Evolutionary conservation across 345 rosid genomes (phyloP).

Genomic region (Excoecaria cochinchinensis): DNA sequence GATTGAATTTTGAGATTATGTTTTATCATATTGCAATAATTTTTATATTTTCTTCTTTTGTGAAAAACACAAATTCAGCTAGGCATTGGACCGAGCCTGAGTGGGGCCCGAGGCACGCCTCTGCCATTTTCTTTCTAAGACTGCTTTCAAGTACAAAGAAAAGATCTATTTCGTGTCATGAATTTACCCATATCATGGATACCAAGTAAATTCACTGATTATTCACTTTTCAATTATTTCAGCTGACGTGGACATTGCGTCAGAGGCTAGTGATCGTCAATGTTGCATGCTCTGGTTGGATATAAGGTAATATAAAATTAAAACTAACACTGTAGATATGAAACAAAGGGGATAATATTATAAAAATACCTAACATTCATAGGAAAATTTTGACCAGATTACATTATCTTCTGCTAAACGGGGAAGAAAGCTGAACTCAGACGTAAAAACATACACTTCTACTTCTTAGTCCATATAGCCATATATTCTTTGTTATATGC

Average conservation of each 20-base stretch:
- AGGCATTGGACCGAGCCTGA: not conserved
- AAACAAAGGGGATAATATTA: not conserved
- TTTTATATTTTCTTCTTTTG: not conserved
- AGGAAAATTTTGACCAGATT: slow-evolving; percentile 38
- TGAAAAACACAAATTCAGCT: no score
- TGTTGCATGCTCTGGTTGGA: slow-evolving; percentile 17
- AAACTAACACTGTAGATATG: not conserved
- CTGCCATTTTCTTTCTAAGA: slow-evolving; percentile 7
- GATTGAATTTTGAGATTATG: not conserved
- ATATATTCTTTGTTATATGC: slow-evolving; percentile 34
- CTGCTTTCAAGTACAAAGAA: slow-evolving; percentile 18
- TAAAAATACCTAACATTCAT: slow-evolving; percentile 20
- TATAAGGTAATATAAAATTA: not conserved
- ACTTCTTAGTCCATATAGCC: slow-evolving; percentile 23
- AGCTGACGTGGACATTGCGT: slow-evolving; percentile 19
- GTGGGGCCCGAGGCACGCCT: slow-evolving; percentile 17
- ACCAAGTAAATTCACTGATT: slow-evolving; percentile 14
- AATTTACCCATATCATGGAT: slow-evolving; percentile 11
- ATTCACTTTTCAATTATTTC: slow-evolving; percentile 7
- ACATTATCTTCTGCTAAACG: slow-evolving; percentile 40
- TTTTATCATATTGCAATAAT: not conserved
- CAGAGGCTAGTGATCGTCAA: slow-evolving; percentile 8
- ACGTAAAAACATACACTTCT: slow-evolving; percentile 23
- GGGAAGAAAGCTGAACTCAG: slow-evolving; percentile 22
- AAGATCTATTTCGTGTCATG: not conserved